Percentiles rank a stretch among this genome's conserved stretches.
These are phyloP conservation scores for Lecanoromycetidae sp. DNA, from an alignment of 2,329 filamentous ascomycete genomes.

Conservation along the genomic window DNA sequence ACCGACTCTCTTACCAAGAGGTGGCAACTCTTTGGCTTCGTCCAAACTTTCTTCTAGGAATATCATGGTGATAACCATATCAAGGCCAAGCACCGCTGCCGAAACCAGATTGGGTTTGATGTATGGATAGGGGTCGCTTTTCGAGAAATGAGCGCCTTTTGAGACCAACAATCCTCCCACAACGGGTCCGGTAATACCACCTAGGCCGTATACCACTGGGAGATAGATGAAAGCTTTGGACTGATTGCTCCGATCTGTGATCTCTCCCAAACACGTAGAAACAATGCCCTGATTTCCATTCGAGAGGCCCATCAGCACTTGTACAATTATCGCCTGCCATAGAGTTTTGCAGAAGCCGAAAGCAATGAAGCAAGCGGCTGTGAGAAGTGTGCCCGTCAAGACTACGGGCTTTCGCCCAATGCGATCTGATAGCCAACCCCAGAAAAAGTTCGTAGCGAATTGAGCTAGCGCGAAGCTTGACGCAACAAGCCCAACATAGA, in stretches of 20 bases:
- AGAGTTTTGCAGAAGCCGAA: conserved; percentile 80
- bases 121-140: conserved; percentile 60
- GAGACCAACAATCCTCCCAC: conserved; percentile 77
- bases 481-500: conserved; percentile 84
- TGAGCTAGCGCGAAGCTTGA: conserved; percentile 88
- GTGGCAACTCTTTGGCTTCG: conserved; percentile 49
- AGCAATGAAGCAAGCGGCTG: conserved; percentile 65
- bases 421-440: conserved; percentile 72
- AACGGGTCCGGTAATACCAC: conserved; percentile 82
- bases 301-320: conserved; percentile 79
- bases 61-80: conserved; percentile 60
- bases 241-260: conserved; percentile 92
- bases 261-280: conserved; percentile 83
- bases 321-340: conserved; percentile 74
- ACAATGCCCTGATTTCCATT: conserved; percentile 95
- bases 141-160: conserved; percentile 42
- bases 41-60: conserved; percentile 82
- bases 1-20: conserved; percentile 45
- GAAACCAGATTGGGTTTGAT: conserved; percentile 71
- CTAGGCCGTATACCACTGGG: conserved; percentile 89
- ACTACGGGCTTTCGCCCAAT: conserved; percentile 75
- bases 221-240: conserved; percentile 87
- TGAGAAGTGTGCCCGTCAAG: conserved; percentile 67
- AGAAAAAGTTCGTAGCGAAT: conserved; percentile 81
- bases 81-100: conserved; percentile 57